Evolutionary conservation across 179 eudicot species (phyloP).

Genomic region (Spergularia azorica): DNA sequence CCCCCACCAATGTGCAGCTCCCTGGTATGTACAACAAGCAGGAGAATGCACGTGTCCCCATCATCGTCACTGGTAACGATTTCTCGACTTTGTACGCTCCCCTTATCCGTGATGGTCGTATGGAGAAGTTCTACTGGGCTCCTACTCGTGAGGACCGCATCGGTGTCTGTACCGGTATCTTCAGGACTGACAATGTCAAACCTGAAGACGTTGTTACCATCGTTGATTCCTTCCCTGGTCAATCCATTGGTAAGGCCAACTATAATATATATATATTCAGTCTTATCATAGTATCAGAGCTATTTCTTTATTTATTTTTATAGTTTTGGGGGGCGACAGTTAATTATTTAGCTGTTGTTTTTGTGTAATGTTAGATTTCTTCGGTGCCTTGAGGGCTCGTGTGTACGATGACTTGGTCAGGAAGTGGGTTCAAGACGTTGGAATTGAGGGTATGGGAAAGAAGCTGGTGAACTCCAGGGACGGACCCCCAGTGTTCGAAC

Average conservation of each 20-base stretch:
- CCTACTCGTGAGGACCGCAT: conserved; percentile 85
- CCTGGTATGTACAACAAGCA: conserved; percentile 91
- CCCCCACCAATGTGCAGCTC: conserved; percentile 83
- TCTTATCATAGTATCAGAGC: not conserved
- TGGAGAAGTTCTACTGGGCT: conserved; percentile 94
- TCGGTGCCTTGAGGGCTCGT: conserved; percentile 84
- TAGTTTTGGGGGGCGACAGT: too few species aligned
- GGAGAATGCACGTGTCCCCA: conserved; percentile 78
- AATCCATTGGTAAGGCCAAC: conserved; percentile 61
- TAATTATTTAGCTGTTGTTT: not conserved
- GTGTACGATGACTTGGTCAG: conserved; percentile 87
- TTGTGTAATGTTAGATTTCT: conserved; percentile 52
- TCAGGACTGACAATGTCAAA: conserved; percentile 53
- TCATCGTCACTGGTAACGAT: conserved; percentile 79
- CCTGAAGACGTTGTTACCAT: conserved; percentile 49
- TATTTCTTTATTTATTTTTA: not conserved
- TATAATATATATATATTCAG: not conserved
- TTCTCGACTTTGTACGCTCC: conserved; percentile 85
- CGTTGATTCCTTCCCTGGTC: conserved; percentile 87
- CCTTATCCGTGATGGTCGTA: conserved; percentile 87
- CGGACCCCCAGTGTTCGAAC: conserved; percentile 64
- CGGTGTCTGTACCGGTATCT: conserved; percentile 70
- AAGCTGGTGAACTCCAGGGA: conserved; percentile 75
- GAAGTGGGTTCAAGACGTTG: conserved; percentile 51
- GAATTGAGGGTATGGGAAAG: conserved; percentile 60